These are phyloP conservation scores for Arthrobotrys musiformis DNA, from an alignment of 2,329 filamentous ascomycete species.

Conservation along the genomic window DNA sequence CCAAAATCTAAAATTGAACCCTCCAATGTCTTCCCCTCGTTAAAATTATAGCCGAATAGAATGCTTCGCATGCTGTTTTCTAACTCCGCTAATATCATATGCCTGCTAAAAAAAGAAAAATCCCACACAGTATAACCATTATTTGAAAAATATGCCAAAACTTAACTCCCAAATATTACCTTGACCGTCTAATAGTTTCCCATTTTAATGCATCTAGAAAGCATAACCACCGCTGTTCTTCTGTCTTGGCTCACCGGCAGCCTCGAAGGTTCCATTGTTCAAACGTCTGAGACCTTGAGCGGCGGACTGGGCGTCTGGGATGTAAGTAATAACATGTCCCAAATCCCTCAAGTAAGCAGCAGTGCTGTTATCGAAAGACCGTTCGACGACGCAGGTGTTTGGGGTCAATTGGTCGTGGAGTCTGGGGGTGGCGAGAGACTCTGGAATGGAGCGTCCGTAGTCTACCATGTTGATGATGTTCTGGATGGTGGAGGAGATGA, in stretches of 20 bases:
- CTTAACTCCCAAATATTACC: neutral
- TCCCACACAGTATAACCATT: constrained; percentile 4
- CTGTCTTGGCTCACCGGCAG: constrained; percentile 80
- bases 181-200: neutral
- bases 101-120: neutral
- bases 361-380: constrained; percentile 71
- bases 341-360: constrained; percentile 69
- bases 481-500: constrained; percentile 75
- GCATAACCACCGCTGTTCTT: constrained; percentile 74
- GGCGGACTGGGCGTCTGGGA: constrained; percentile 68
- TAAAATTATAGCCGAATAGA: neutral
- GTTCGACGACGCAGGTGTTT: constrained; percentile 71
- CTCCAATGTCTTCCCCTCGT: neutral
- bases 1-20: no score
- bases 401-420: constrained; percentile 75
- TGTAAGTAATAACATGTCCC: constrained; percentile 72
- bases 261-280: constrained; percentile 77
- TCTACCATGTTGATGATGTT: constrained; percentile 73
- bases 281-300: constrained; percentile 74
- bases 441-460: constrained; percentile 66
- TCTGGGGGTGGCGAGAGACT: constrained; percentile 70
- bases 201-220: constrained; percentile 61
- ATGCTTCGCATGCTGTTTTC: neutral
- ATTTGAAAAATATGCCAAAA: constrained; percentile 1
- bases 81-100: neutral